phyloP scores from a whole-genome alignment of 805 yeast genomes.

The Hanseniaspora lachancei region DNA sequence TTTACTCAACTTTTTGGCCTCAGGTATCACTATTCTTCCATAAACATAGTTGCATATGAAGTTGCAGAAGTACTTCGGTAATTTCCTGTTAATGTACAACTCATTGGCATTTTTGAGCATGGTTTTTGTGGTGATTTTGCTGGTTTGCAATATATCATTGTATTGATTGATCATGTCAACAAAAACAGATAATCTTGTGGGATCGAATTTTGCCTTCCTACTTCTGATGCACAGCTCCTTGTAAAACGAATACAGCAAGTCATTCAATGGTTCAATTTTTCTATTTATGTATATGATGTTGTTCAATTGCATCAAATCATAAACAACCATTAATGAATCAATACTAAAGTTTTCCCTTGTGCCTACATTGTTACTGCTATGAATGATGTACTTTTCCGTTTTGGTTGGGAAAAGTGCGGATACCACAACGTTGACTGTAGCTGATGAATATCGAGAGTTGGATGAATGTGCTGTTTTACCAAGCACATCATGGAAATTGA shows the following conservation, averaged over 20 bases:
- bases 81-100: conserved; percentile 18
- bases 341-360: background rate
- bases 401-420: background rate
- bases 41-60: conserved; percentile 42
- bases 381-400: conserved; percentile 2
- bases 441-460: background rate
- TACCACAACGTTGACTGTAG: background rate
- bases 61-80: conserved; percentile 39
- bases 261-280: background rate
- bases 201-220: background rate
- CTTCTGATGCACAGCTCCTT: background rate
- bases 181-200: background rate
- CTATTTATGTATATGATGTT: background rate
- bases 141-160: background rate
- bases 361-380: background rate
- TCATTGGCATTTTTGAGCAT: conserved; percentile 29
- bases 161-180: conserved; percentile 15
- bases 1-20: conserved; percentile 45
- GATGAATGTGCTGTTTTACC: background rate
- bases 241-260: background rate
- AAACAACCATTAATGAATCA: conserved; percentile 7
- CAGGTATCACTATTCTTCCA: conserved; percentile 65
- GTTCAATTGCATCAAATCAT: conserved; percentile 5
- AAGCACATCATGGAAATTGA: background rate
- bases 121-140: conserved; percentile 30